A percentile compares a stretch with the other conserved stretches of the same genome.
phyloP scores from a whole-genome alignment of 805 yeast species.

The Candida ponderosae region DNA sequence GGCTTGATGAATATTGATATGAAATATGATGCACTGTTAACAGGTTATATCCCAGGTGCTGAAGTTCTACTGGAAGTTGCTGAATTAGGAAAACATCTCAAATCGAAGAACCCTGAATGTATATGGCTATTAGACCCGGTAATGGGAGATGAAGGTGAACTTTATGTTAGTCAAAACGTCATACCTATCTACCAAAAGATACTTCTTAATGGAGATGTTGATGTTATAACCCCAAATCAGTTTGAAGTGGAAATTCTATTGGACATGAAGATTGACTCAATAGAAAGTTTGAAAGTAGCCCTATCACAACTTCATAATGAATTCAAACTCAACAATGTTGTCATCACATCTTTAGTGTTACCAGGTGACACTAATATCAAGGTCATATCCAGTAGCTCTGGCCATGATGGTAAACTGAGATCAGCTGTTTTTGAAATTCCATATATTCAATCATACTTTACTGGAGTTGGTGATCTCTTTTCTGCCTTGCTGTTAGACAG shows the following conservation, averaged over 20 bases:
- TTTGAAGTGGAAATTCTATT: slow-evolving; percentile 76
- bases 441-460: slow-evolving; percentile 70
- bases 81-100: slow-evolving; percentile 28
- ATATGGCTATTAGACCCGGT: slow-evolving; percentile 70
- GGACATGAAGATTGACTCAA: slow-evolving; percentile 36
- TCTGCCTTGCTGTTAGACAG: slow-evolving; percentile 72
- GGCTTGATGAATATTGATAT: slow-evolving; percentile 28
- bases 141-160: slow-evolving; percentile 69
- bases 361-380: slow-evolving; percentile 7
- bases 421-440: slow-evolving; percentile 40
- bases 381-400: slow-evolving; percentile 9
- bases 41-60: slow-evolving; percentile 64
- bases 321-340: slow-evolving; percentile 50
- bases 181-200: slow-evolving; percentile 51
- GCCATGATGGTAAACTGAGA: slow-evolving; percentile 1
- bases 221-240: slow-evolving; percentile 83
- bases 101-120: slow-evolving; percentile 23
- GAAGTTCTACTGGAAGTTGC: slow-evolving; percentile 38
- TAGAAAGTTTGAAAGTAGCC: slow-evolving; percentile 35
- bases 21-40: slow-evolving; percentile 45
- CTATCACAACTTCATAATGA: slow-evolving; percentile 37
- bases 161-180: slow-evolving; percentile 54
- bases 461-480: slow-evolving; percentile 93
- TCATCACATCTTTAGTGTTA: slow-evolving; percentile 50
- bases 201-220: slow-evolving; percentile 40